Base-by-base conservation (phyloP, 202 grass and related monocot genomes). In the Cymbopogon flexuosus region DNA sequence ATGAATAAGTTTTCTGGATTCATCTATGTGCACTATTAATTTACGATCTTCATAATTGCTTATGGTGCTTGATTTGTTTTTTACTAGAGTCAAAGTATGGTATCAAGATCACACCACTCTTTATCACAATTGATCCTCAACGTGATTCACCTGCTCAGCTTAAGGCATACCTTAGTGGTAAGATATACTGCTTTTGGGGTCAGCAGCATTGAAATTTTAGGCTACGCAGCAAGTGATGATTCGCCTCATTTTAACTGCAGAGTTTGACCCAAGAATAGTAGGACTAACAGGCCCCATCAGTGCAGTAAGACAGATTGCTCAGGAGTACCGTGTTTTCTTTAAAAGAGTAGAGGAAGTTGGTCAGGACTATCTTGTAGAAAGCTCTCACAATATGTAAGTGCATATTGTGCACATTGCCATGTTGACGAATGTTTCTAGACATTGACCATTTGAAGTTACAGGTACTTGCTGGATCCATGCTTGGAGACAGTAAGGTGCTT, bases 281-380 rank as follows among this genome's bases (percentile, higher is more conserved):
- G 96, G 92, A 81, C 75, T 98, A 46, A 93, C 95, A 14, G 92
- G 92, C 43, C 70, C 92, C 29, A 60, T 88, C 58, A 72, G 57
- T 71, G 75, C 90, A 82, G 80, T 98, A 86, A 94, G 95, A 91
- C 88, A 98, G 84, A 85, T 90, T 16, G 90, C 95, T 63, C 95
- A 98, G 81, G 92, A 98, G 77, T 98, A 95, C 74, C 90, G 92
- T 52, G 89, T 93, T 83, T 98, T 87, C 90, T 98, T 98, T 43
- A 93, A 89, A 79, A 98, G 77, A 67, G 84, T 91, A 82, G 88
- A 94, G 76, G 92, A 93, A 88, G 60, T 89, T 60, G 92, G 88
- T 59, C 92, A 90, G 90, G 92, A 95, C 77, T 95, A 95, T 82
- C 87, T 98, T 89, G 88, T 98, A 29, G 90, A 98, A 85, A 88